Evolutionary conservation across 208 protist genomes (phyloP).

Genomic region (Acanthamoeba culbertsoni): DNA sequence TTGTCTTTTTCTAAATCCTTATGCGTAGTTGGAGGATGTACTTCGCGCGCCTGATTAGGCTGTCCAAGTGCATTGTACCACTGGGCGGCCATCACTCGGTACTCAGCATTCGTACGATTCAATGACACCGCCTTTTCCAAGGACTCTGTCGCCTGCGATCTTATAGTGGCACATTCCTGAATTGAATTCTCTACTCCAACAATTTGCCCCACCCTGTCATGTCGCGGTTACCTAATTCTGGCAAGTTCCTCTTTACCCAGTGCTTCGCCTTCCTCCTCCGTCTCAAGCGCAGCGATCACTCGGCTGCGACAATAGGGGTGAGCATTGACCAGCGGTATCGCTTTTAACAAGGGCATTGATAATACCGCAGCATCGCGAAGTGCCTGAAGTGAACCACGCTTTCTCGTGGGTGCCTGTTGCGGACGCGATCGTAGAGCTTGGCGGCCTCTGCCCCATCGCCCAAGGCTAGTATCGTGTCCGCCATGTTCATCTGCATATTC

Average conservation of each 20-base stretch:
- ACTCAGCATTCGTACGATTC: neutral
- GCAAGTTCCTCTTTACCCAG: no score
- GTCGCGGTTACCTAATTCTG: no score
- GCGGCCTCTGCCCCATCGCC: no score
- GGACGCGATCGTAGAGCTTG: no score
- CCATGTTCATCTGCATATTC: no score
- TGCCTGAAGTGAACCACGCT: no score
- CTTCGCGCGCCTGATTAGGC: neutral
- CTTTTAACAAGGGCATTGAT: no score
- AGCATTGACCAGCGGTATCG: neutral
- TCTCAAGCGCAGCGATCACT: neutral
- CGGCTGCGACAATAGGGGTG: neutral
- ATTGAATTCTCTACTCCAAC: no score
- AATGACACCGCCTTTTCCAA: neutral
- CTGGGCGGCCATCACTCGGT: neutral
- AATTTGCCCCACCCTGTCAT: no score
- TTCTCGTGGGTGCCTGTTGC: no score
- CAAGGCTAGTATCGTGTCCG: no score
- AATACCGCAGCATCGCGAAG: neutral
- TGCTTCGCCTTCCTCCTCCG: neutral
- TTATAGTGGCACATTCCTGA: neutral
- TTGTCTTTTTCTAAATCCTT: no score
- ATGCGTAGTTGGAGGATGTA: neutral
- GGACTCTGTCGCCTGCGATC: neutral
- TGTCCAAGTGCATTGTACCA: neutral